Base-by-base conservation (phyloP, 2,329 filamentous ascomycete genomes). In the Monilinia laxa region DNA sequence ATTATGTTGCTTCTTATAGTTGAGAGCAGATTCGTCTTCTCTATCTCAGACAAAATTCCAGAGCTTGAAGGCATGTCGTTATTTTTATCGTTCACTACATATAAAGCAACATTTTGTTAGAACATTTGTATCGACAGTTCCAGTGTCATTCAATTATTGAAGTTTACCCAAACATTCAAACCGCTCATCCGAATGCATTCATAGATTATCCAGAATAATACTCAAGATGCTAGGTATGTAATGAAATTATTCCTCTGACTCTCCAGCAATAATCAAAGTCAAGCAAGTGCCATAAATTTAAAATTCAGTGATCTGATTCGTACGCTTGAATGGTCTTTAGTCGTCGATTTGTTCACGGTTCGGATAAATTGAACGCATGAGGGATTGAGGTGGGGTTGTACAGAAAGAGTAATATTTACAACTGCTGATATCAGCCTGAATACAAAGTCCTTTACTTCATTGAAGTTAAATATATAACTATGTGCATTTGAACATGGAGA, bases 401-500 rank as follows among this genome's bases (percentile, higher is more conserved):
- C 40, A 55, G 16, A 38, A 49, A 45, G 28, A 23, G 62, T 23
- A 64, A 64, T 42, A 45, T 42, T 23, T 57, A 64, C 25, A 65
- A 20, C 53, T 40, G n/a, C 10, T 31, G 18, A 58, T 42, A 52
- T 65, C 23, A 65, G 64, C 64, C 64, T 65, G 47, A 65, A 65
- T 65, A 20, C 47, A 53, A 51, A 52, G 25, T 38, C n/a, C 7
- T 35, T 60, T 47, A 53, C 35, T 60, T 62, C 20, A 45, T 7
- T 62, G 14, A 14, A 7, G 38, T 25, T 20, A 40, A 38, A 25
- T 51, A 14, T 62, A 62, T 40, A 62, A 60, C 23, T 25, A 52
- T 40, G 38, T 51, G 14, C 16, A 20, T 51, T 62, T 62, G 20
- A 18, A 38, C 31, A 23, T 11, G n/a, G 4, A 47, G 25, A 38